These are phyloP conservation scores for Rhodosporidiobolus sp. DNA, from an alignment of 768 basidiomycete species.

Conservation along the genomic window DNA sequence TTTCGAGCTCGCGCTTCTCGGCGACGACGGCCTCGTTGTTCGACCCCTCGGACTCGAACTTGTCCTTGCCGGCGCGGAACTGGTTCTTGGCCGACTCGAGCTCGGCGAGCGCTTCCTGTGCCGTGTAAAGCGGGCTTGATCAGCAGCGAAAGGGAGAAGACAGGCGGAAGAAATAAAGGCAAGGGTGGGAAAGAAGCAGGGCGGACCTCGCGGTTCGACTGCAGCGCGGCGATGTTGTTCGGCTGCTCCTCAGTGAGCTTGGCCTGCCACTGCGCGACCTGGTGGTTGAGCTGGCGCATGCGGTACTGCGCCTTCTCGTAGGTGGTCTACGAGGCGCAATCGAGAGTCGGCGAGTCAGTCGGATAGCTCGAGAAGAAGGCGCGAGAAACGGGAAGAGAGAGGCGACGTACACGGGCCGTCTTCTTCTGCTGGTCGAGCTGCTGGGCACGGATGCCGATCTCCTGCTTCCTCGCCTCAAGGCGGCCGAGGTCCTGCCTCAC, in stretches of 20 bases:
- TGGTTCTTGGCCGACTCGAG: constrained; percentile 35
- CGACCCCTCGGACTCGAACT: constrained; percentile 45
- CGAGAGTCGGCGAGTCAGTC: not conserved
- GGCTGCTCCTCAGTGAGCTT: constrained; percentile 35
- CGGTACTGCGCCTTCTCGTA: not conserved
- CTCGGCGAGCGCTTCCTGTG: constrained; percentile 8
- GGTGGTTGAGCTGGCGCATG: constrained; percentile 4
- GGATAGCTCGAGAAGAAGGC: too few species aligned
- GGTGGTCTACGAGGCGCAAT: not conserved
- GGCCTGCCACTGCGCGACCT: not conserved
- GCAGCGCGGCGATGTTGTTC: constrained; percentile 31
- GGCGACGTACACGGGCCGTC: constrained; percentile 53
- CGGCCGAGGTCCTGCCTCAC: not conserved
- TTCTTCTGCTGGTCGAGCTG: constrained; percentile 57
- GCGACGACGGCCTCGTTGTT: constrained; percentile 53
- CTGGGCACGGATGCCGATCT: constrained; percentile 57
- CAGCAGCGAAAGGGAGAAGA: too few species aligned
- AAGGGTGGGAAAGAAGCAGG: not conserved
- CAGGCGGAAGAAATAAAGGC: too few species aligned
- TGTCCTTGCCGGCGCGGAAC: constrained; percentile 47
- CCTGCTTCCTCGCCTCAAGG: not conserved
- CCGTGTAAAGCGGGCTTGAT: too few species aligned
- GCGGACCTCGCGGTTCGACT: constrained; percentile 20
- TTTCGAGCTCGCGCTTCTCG: constrained; percentile 55
- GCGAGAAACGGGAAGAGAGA: too few species aligned